Conservation (phyloP, 2,329 filamentous ascomycete species). For the Fusarium pseudoanthophilum region DNA sequence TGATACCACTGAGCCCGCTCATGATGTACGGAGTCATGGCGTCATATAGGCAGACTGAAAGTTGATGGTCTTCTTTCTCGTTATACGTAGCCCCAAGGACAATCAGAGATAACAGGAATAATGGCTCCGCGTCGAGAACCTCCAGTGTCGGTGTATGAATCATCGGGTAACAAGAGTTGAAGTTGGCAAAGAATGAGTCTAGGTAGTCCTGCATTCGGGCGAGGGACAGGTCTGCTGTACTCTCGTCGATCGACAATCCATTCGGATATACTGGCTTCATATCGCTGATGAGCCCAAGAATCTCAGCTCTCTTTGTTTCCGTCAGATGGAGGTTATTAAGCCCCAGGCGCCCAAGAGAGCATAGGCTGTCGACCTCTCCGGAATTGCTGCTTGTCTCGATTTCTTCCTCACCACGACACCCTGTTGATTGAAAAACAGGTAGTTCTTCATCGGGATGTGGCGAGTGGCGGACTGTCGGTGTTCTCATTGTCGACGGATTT, state of each 20-base stretch:
- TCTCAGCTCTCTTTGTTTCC: neutral
- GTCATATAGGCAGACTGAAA: neutral
- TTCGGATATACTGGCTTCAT: neutral
- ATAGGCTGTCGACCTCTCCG: neutral
- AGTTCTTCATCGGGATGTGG: rapidly evolving
- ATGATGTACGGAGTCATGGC: neutral
- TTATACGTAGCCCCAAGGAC: neutral
- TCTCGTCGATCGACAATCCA: neutral
- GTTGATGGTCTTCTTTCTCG: neutral
- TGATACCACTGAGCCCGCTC: neutral
- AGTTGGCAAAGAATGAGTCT: neutral
- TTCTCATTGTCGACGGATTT: rapidly evolving
- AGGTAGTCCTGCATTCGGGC: neutral
- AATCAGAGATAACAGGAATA: neutral
- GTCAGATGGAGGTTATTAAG: neutral
- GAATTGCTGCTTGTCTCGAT: rapidly evolving
- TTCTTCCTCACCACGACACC: rapidly evolving
- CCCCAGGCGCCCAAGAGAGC: neutral
- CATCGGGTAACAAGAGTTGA: neutral
- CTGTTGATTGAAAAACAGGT: rapidly evolving
- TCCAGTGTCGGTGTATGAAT: neutral
- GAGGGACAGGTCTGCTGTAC: neutral
- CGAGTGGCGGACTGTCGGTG: rapidly evolving
- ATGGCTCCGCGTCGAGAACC: neutral
- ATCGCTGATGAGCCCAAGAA: neutral